phyloP scores from a whole-genome alignment of 225 moss, liverwort and hornwort genomes.

The Bryum argenteum region DNA sequence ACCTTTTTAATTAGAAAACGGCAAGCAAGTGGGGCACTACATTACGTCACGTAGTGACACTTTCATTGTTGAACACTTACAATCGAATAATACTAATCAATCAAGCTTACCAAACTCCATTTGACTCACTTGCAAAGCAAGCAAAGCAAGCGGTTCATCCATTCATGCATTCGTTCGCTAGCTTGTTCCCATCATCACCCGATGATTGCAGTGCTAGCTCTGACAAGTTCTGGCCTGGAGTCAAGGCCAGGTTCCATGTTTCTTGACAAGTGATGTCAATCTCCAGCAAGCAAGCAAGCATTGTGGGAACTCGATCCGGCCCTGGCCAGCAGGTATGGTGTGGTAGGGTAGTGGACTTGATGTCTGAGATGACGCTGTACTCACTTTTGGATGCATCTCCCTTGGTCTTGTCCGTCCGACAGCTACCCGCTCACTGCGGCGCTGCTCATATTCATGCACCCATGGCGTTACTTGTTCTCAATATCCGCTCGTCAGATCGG shows the following conservation, averaged over 20 bases:
- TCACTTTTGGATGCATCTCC: slow-evolving; percentile 34
- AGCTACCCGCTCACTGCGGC: neutral
- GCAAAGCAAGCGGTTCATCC: neutral
- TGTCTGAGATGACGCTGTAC: neutral
- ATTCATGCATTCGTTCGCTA: neutral
- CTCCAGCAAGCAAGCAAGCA: neutral
- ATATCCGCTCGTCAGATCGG: neutral
- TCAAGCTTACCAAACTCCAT: no score
- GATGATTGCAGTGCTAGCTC: slow-evolving; percentile 15
- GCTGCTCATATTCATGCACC: slow-evolving; percentile 22
- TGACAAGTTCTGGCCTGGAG: no score
- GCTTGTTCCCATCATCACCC: slow-evolving; percentile 1
- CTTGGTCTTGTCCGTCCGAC: slow-evolving; percentile 21
- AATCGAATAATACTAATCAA: no score
- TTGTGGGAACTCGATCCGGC: neutral
- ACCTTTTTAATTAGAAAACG: no score
- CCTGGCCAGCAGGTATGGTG: no score
- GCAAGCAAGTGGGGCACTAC: no score
- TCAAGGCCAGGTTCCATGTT: slow-evolving; percentile 23
- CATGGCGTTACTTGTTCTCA: neutral
- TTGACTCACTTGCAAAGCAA: neutral
- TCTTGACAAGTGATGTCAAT: neutral
- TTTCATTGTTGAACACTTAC: no score
- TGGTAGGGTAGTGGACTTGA: neutral
- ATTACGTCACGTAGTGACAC: no score